These are phyloP conservation scores for Salix exigua DNA, from an alignment of 345 rosid species.

Conservation along the genomic window DNA sequence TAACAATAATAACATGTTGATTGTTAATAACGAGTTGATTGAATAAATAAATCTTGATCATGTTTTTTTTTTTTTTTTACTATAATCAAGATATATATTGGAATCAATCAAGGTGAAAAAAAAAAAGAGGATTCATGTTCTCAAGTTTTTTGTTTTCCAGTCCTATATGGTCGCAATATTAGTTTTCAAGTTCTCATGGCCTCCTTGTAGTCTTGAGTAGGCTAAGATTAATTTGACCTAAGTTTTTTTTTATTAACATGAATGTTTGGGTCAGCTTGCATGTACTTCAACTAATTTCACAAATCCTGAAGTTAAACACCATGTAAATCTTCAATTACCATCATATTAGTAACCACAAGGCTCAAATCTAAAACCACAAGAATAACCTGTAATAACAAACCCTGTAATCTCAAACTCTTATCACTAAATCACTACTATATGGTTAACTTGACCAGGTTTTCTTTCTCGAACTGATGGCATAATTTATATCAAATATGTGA, in stretches of 20 bases:
- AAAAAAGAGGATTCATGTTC: neutral
- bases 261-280: accelerated
- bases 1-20: neutral
- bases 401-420: too few species aligned
- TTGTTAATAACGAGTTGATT: too few species aligned
- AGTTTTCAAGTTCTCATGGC: neutral
- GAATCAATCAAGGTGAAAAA: neutral
- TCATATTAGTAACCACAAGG: too few species aligned
- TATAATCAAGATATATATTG: neutral
- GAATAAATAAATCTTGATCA: constrained; percentile 1
- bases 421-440: too few species aligned
- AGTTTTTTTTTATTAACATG: neutral
- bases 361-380: too few species aligned
- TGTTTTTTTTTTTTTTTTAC: neutral
- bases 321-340: too few species aligned
- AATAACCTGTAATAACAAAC: too few species aligned
- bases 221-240: neutral
- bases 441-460: neutral
- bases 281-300: too few species aligned
- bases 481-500: neutral
- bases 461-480: neutral
- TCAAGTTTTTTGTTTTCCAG: neutral
- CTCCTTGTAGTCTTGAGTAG: neutral
- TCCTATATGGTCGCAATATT: neutral
- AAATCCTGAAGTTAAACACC: too few species aligned